Evolutionary conservation across 805 yeast species (phyloP).

Genomic region (Metschnikowia borealis): DNA sequence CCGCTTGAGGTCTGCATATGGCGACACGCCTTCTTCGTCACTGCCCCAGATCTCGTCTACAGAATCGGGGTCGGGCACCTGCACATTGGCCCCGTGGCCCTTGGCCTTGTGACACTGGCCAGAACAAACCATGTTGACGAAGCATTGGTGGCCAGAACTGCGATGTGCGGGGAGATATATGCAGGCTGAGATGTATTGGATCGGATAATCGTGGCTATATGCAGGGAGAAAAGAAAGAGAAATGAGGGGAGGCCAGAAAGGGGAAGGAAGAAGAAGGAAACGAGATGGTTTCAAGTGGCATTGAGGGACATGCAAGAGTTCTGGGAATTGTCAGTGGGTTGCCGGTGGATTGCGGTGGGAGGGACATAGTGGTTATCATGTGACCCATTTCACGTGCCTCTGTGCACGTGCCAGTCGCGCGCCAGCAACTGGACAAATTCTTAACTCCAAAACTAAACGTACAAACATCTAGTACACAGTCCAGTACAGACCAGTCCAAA

Average conservation of each 20-base stretch:
- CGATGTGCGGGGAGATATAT: not conserved
- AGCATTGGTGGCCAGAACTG: not conserved
- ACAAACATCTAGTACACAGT: not conserved
- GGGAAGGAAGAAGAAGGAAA: too few relatives aligned
- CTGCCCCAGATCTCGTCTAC: constrained; percentile 35
- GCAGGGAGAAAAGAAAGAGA: too few relatives aligned
- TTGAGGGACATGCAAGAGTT: too few relatives aligned
- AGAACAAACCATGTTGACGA: constrained; percentile 3
- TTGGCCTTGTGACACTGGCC: constrained; percentile 1
- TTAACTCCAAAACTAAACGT: constrained; percentile 1
- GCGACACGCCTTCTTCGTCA: constrained; percentile 20
- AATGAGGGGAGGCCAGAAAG: not conserved
- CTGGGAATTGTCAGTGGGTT: too few relatives aligned
- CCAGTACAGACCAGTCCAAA: not conserved
- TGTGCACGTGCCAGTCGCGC: constrained; percentile 3
- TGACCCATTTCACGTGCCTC: not conserved
- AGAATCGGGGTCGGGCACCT: not conserved
- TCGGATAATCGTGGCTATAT: too few relatives aligned
- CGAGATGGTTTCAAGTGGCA: too few relatives aligned
- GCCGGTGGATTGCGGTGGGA: too few relatives aligned
- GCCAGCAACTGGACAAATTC: constrained; percentile 1
- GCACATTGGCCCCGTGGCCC: not conserved
- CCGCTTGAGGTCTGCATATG: constrained; percentile 39
- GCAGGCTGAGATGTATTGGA: not conserved
- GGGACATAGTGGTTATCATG: not conserved